Base-by-base conservation (phyloP, 257 asterid genomes). In the Coffea eugenioides region DNA sequence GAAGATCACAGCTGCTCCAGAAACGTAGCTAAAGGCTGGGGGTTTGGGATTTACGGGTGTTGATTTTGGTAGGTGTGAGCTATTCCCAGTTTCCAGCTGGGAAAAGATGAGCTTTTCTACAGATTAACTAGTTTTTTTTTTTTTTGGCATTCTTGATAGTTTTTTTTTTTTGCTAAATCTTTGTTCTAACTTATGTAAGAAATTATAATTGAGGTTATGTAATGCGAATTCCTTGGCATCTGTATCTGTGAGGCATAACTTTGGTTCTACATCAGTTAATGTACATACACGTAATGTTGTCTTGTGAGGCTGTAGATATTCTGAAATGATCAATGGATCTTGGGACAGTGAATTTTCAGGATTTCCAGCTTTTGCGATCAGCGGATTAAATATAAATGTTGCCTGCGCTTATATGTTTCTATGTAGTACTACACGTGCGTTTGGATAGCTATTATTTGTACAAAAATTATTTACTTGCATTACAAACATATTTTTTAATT, bases 1-100 rank as follows among this genome's bases (percentile, higher is more conserved):
- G 74, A 90, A 85, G 84, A 78, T 79, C 12, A 80, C 73, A 12
- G 69, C 54, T 27, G 84, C 74, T 16, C 82, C 84, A 46, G 89
- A 85, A 77, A 80, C 92, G 56, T 83, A 78, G 74, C 25, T 4
- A 41, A 59, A n/a, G 54, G 12, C 15, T 68, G 62, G 11, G 36
- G 12, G 31, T 52, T 49, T 13, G n/a, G 46, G 8, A 52, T 69
- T 2, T 21, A 20, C 66, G 54, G 52, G 36, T 8, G 5, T 14
- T 10, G 4, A 43, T 64, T 57, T 56, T 16, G 62, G 12, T 1
- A 16, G 62, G 27, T 65, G 68, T 73, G 43, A 65, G 64, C 66
- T 56, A 18, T 69, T 45, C 54, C 73, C 73, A 15, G 59, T 49
- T 69, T 45, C 56, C 59, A 20, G 54, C 77, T 39, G 8, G 82